These are phyloP conservation scores for Cyathus striatus DNA, from an alignment of 768 basidiomycete genomes.

Conservation along the genomic window DNA sequence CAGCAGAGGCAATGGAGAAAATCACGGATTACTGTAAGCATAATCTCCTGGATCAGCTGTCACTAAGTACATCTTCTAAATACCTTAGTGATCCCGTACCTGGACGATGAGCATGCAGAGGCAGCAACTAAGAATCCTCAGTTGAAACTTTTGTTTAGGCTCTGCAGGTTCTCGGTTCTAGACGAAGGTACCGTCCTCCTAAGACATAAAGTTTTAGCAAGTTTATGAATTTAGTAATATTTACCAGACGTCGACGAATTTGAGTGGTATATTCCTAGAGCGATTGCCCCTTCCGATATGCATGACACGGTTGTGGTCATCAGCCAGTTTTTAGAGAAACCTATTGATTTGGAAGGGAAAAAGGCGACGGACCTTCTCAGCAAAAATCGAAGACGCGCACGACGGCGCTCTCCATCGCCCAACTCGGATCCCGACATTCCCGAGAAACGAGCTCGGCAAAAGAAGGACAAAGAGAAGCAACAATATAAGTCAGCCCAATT, in stretches of 20 bases:
- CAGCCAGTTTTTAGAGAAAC: slow-evolving; percentile 75
- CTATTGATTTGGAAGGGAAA: slow-evolving; percentile 78
- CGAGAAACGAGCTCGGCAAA: slow-evolving; percentile 48
- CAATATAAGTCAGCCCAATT: slow-evolving; percentile 86
- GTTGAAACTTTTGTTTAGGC: slow-evolving; percentile 80
- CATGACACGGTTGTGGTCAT: slow-evolving; percentile 70
- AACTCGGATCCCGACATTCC: slow-evolving; percentile 37
- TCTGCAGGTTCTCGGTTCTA: slow-evolving; percentile 65
- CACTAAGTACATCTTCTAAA: not conserved
- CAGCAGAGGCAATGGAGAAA: slow-evolving; percentile 63
- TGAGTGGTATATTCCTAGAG: slow-evolving; percentile 81
- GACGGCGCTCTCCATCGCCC: slow-evolving; percentile 44
- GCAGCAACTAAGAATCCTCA: slow-evolving; percentile 75
- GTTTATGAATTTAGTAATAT: slow-evolving; percentile 4
- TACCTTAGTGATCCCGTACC: slow-evolving; percentile 64
- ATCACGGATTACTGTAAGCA: slow-evolving; percentile 73
- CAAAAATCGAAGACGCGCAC: slow-evolving; percentile 56
- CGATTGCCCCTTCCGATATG: slow-evolving; percentile 63
- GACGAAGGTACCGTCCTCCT: slow-evolving; percentile 51
- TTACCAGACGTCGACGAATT: slow-evolving; percentile 59
- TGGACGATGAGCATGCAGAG: slow-evolving; percentile 67
- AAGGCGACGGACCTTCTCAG: slow-evolving; percentile 66
- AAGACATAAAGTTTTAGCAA: too few species aligned
- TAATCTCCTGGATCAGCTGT: not conserved
- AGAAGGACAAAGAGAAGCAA: slow-evolving; percentile 53